phyloP scores from a whole-genome alignment of 2,329 filamentous ascomycete species.

The Hymenoscyphus repandus region DNA sequence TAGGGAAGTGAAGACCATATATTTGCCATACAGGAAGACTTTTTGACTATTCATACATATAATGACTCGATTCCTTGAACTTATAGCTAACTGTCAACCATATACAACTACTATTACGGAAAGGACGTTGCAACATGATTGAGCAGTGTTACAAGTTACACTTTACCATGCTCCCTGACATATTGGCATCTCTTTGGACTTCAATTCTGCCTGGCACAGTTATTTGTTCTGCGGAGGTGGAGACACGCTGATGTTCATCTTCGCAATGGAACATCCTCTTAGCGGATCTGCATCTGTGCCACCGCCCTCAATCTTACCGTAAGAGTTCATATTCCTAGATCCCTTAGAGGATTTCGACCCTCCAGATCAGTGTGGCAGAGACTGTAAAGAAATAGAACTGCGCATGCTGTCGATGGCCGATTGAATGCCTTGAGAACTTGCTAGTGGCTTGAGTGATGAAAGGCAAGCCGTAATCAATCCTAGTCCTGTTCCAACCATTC shows the following conservation, averaged over 20 bases:
- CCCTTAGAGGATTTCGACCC: not conserved
- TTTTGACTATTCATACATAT: no score
- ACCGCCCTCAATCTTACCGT: not conserved
- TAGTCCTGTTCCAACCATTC: slow-evolving; percentile 4
- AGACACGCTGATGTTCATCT: not conserved
- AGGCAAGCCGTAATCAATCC: slow-evolving; percentile 3
- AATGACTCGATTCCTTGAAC: no score
- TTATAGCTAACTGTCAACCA: no score
- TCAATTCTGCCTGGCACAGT: not conserved
- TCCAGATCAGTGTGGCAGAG: not conserved
- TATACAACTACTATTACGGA: no score
- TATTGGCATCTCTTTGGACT: not conserved
- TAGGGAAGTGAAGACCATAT: no score
- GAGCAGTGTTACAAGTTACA: no score
- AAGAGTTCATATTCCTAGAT: not conserved
- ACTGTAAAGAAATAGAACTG: slow-evolving; percentile 1
- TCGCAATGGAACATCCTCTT: not conserved
- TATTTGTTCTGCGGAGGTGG: not conserved
- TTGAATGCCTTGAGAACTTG: not conserved
- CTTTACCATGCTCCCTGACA: not conserved
- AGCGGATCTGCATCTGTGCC: not conserved
- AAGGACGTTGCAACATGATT: no score
- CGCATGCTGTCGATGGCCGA: slow-evolving; percentile 4
- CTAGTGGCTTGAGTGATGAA: slow-evolving; percentile 1
- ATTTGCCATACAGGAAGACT: no score